Evolutionary conservation across 1,139 yeast genomes (phyloP).

Genomic region (Hyphopichia wangnamkhiaoensis): DNA sequence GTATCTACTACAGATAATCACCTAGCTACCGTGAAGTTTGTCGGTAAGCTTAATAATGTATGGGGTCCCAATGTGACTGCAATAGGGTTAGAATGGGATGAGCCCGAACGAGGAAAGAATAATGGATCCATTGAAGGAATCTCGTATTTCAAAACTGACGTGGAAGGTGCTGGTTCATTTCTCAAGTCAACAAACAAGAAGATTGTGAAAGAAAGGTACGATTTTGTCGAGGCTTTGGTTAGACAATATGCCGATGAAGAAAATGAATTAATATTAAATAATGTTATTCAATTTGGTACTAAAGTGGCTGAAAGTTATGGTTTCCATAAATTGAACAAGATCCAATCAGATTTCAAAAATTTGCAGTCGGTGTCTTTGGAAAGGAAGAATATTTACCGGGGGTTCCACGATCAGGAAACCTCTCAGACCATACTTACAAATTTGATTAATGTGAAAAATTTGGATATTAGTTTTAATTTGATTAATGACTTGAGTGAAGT

Average conservation of each 20-base stretch:
- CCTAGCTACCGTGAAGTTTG: constrained; percentile 62
- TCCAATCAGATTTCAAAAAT: constrained; percentile 48
- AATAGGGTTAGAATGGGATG: constrained; percentile 88
- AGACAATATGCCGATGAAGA: constrained; percentile 45
- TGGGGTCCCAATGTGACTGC: constrained; percentile 61
- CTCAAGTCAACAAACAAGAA: constrained; percentile 47
- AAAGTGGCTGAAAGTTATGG: constrained; percentile 67
- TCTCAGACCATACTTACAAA: constrained; percentile 5
- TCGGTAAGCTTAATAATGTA: constrained; percentile 54
- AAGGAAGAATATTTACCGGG: constrained; percentile 26
- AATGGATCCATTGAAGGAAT: constrained; percentile 68
- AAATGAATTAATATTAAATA: constrained; percentile 17
- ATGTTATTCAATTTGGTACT: constrained; percentile 43
- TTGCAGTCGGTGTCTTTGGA: constrained; percentile 55
- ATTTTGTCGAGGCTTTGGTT: constrained; percentile 52
- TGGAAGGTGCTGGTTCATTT: constrained; percentile 61
- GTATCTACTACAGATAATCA: constrained; percentile 46
- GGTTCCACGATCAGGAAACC: constrained; percentile 12
- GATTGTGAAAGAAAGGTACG: constrained; percentile 18
- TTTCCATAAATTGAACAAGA: constrained; percentile 52
- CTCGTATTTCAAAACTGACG: constrained; percentile 51
- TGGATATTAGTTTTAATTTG: constrained; percentile 69
- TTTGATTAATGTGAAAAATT: constrained; percentile 30
- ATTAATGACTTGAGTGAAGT: constrained; percentile 43
- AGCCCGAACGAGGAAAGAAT: constrained; percentile 69